These are phyloP conservation scores for Geotrichum bryndzae DNA, from an alignment of 1,139 yeast species.

Conservation along the genomic window DNA sequence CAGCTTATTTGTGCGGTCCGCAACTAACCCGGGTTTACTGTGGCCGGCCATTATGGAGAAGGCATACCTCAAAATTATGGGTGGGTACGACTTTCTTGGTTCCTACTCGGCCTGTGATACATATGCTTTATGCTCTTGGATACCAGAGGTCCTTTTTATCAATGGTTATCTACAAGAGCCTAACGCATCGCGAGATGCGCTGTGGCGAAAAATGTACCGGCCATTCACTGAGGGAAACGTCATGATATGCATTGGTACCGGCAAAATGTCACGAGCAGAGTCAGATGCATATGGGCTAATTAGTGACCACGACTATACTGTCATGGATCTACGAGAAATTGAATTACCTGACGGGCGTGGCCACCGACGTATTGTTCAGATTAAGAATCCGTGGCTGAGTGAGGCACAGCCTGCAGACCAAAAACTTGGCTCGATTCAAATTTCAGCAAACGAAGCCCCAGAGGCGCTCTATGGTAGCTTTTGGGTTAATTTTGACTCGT, in stretches of 20 bases:
- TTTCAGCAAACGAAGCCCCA: constrained; percentile 16
- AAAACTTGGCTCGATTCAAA: constrained; percentile 14
- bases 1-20: constrained; percentile 39
- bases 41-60: constrained; percentile 79
- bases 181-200: constrained; percentile 27
- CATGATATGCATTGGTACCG: constrained; percentile 67
- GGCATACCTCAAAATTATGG: constrained; percentile 61
- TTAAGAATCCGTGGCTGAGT: constrained; percentile 54
- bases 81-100: constrained; percentile 63
- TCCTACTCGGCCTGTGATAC: constrained; percentile 79
- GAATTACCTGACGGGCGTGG: constrained; percentile 20
- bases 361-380: constrained; percentile 25
- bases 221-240: constrained; percentile 37
- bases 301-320: constrained; percentile 66
- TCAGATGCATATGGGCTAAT: constrained; percentile 41
- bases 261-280: constrained; percentile 41
- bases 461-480: constrained; percentile 20
- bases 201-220: constrained; percentile 37
- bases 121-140: constrained; percentile 60
- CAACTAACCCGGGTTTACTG: constrained; percentile 37
- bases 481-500: constrained; percentile 35
- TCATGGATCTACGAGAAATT: constrained; percentile 36
- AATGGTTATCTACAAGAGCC: constrained; percentile 27
- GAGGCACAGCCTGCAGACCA: constrained; percentile 15
- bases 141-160: constrained; percentile 56